Base-by-base conservation (phyloP, 768 basidiomycete species). In the Flagelloscypha sp. region DNA sequence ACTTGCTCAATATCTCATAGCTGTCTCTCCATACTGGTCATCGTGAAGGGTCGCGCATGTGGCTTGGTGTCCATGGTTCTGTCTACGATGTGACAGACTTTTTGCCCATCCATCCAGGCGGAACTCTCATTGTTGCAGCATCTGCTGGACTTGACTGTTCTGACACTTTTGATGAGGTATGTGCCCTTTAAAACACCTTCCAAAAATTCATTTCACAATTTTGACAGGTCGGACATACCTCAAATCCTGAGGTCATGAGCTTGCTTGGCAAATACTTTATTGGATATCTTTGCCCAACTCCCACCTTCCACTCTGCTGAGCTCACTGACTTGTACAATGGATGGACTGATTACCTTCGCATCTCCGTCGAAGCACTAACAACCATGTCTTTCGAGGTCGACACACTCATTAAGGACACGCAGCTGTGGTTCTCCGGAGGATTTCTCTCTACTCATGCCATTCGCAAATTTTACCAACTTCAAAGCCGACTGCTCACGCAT, bases 171-270 rank as follows among this genome's bases (percentile, higher is more conserved):
- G 33, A 34, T 23, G 33, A 34, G 18, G n/a, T n/a, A n/a, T n/a
- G n/a, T n/a, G n/a, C n/a, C n/a, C n/a, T n/a, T n/a, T n/a, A n/a
- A n/a, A n/a, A n/a, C n/a, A n/a, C n/a, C n/a, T n/a, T n/a, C n/a
- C n/a, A n/a, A n/a, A n/a, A n/a, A n/a, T n/a, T n/a, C n/a, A n/a
- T n/a, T n/a, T n/a, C n/a, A n/a, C n/a, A n/a, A n/a, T n/a, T n/a
- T n/a, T n/a, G n/a, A n/a, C n/a, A n/a, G n/a, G 33, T 34, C 16
- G 33, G 17, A 22, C 33, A 34, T 16, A 34, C 33, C 7, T 34
- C 33, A 11, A 34, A 34, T 22, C 33, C 33, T 21, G 33, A 34
- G 20, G 33, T 34, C 8, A 34, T 34, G 33, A 34, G 33, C 24
- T 18, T 34, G 11, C 16, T 34, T 7, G 16, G 20, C 33, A 34